Evolutionary conservation across 1,139 yeast species (phyloP).

Genomic region (Diutina neorugosa): DNA sequence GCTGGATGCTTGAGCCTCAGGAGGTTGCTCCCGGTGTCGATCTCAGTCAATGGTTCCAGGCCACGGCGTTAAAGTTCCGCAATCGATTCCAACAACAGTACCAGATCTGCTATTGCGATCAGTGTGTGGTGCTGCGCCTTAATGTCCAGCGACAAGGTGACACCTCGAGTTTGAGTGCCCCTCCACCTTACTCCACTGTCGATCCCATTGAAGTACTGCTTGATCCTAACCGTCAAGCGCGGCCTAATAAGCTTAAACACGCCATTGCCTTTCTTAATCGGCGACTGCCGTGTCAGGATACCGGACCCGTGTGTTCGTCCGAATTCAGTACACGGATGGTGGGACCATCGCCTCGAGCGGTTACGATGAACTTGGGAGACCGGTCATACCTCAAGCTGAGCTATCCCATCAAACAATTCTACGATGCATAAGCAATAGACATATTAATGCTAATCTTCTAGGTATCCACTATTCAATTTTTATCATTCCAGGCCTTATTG

Average conservation of each 20-base stretch:
- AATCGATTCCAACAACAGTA: constrained; percentile 2
- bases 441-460: background rate
- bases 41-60: background rate
- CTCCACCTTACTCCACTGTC: background rate
- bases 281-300: background rate
- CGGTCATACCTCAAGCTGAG: constrained; percentile 2
- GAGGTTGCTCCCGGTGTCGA: background rate
- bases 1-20: constrained; percentile 1
- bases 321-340: background rate
- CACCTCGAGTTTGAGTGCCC: background rate
- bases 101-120: background rate
- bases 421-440: background rate
- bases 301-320: background rate
- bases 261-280: constrained; percentile 3
- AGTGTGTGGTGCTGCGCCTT: background rate
- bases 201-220: constrained; percentile 1
- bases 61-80: background rate
- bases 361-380: constrained; percentile 1
- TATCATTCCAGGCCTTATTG: constrained; percentile 12
- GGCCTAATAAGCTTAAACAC: background rate
- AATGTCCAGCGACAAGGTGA: background rate
- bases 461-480: background rate
- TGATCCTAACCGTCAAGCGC: background rate
- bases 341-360: background rate
- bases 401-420: background rate